phyloP scores from a whole-genome alignment of 768 basidiomycete species.

The Tulasnella sp. region DNA sequence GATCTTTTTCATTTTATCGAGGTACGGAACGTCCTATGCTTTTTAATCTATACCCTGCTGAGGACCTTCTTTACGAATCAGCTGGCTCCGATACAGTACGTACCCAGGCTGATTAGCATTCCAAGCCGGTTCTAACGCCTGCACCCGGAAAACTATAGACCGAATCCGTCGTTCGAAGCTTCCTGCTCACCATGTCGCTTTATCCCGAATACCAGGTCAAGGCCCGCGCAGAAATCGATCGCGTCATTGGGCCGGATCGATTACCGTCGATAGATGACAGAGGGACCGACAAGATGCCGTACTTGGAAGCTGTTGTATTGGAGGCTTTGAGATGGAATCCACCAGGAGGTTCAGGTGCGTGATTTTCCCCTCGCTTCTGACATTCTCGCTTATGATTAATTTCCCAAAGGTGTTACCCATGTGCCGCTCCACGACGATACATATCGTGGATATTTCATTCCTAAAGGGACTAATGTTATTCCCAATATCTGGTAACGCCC shows the following conservation, averaged over 20 bases:
- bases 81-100: constrained; percentile 15
- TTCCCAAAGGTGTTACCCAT: not conserved
- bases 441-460: constrained; percentile 28
- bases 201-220: constrained; percentile 35
- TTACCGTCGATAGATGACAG: constrained; percentile 41
- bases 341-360: constrained; percentile 22
- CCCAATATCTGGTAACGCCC: not conserved
- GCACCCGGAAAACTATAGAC: constrained; percentile 9
- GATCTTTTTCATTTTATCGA: not conserved
- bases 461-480: not conserved
- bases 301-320: constrained; percentile 42
- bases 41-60: not conserved
- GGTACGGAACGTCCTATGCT: not conserved
- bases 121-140: not conserved
- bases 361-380: not conserved
- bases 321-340: constrained; percentile 39
- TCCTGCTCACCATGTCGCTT: constrained; percentile 35
- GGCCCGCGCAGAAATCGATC: constrained; percentile 44
- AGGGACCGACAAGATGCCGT: constrained; percentile 38
- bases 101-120: not conserved
- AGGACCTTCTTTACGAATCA: not conserved
- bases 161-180: constrained; percentile 22
- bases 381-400: not conserved
- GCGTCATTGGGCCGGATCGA: constrained; percentile 37
- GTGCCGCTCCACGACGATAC: constrained; percentile 22